Evolutionary conservation across 768 basidiomycete genomes (phyloP).

Genomic region (Kwoniella mangroviensis): DNA sequence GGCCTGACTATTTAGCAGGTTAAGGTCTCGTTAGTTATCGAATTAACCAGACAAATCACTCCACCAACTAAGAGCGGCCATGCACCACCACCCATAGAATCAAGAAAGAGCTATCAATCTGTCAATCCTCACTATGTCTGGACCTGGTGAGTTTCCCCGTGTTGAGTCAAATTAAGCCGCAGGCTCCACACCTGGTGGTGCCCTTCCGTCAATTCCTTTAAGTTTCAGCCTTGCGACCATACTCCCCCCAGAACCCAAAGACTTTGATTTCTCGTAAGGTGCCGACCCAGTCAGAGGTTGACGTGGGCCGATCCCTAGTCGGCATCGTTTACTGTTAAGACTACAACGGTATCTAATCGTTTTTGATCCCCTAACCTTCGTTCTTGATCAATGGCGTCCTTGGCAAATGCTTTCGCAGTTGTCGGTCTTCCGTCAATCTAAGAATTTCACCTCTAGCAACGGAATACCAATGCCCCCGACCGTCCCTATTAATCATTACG

Average conservation of each 20-base stretch:
- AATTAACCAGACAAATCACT: constrained; percentile 98
- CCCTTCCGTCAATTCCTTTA: too few species aligned
- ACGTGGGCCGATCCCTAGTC: too few species aligned
- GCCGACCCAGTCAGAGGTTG: too few species aligned
- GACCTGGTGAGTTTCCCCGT: constrained; percentile 79
- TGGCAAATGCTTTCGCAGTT: constrained; percentile 82
- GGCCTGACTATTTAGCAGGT: constrained; percentile 87
- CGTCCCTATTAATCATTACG: constrained; percentile 80
- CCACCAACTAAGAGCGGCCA: constrained; percentile 85
- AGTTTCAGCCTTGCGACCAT: too few species aligned
- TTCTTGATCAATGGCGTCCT: too few species aligned
- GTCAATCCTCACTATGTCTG: constrained; percentile 76
- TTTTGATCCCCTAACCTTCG: too few species aligned
- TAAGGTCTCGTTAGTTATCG: constrained; percentile 93
- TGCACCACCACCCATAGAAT: constrained; percentile 86
- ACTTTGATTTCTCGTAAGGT: too few species aligned
- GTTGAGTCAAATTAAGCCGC: constrained; percentile 81
- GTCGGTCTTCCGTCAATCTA: constrained; percentile 81
- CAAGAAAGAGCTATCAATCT: constrained; percentile 83
- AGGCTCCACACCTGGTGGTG: too few species aligned
- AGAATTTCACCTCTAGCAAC: constrained; percentile 86
- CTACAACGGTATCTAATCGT: too few species aligned
- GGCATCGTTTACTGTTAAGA: too few species aligned
- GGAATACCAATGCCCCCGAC: constrained; percentile 82
- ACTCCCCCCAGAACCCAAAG: too few species aligned